Evolutionary conservation across 768 basidiomycete species (phyloP), one percentile per base, ranked within the genome.

Genomic region (Suillus alpinus): DNA sequence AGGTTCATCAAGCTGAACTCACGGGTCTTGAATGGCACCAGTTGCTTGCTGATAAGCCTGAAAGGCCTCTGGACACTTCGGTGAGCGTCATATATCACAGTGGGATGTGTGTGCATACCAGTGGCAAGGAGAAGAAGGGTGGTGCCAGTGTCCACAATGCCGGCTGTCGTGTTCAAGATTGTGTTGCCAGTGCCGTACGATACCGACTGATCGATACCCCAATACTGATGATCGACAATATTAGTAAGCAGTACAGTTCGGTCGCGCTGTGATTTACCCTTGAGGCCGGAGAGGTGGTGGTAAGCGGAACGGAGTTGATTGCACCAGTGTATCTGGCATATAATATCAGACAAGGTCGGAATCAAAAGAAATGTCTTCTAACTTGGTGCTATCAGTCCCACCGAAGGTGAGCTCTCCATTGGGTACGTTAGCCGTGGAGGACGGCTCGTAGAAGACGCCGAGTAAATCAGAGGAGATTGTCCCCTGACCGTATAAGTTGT

Each of bases 401-500:
- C 83, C 83, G 56, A 85, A 83, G 8, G 76, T 77, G 52, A 86
- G 73, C 67, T 83, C 83, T 40, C 83, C 83, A 66, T 84, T 82
- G 32, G 73, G 64, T 23, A 71, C 66, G 8, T 65, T 59, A 3
- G 64, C 44, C 9, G 63, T 52, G 1, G 78, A 79, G 8, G 80
- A 78, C 16, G 82, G 83, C 56, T 73, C 68, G 66, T 78, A 84
- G 50, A 76, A 83, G 66, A 83, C 80, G 13, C 79, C 81, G 58
- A 85, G 76, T 7, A 75, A 73, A 63, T 83, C 75, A 29, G 70
- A 67, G n/a, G 73, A 58, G 61, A 85, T 83, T 5, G 75, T 74
- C 18, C 79, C 79, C 65, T 82, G 76, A 34, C 69, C 46, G 69
- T 76, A 80, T 20, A 84, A 75, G 66, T 80, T 85, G 69, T 84